phyloP scores from a whole-genome alignment of 495 filamentous ascomycete genomes.

The Daldinia childiae region DNA sequence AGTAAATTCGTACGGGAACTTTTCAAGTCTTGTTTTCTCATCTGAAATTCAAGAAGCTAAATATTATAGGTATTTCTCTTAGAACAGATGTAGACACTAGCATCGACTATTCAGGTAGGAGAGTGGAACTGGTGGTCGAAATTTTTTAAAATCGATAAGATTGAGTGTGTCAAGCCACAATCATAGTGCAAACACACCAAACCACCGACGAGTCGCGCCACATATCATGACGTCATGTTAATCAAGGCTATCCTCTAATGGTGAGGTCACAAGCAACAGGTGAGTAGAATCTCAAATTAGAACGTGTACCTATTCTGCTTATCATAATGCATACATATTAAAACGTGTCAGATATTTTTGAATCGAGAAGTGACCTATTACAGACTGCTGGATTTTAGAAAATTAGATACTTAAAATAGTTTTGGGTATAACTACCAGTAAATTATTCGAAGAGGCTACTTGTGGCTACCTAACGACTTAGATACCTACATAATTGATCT shows the following conservation, averaged over 20 bases:
- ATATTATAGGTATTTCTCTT: too few relatives aligned
- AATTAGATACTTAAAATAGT: neutral
- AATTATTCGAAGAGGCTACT: too few relatives aligned
- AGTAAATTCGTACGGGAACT: neutral
- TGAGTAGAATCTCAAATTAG: neutral
- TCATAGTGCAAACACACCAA: too few relatives aligned
- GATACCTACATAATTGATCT: too few relatives aligned
- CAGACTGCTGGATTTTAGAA: neutral
- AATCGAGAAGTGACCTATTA: neutral
- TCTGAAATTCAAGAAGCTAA: neutral
- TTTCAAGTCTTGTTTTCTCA: neutral
- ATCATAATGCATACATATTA: neutral
- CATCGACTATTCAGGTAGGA: too few relatives aligned
- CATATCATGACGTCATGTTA: conserved; percentile 34
- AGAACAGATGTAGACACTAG: too few relatives aligned
- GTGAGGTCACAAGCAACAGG: conserved; percentile 21
- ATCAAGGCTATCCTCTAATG: neutral
- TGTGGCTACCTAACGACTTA: too few relatives aligned
- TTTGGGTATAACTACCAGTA: too few relatives aligned
- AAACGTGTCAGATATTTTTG: neutral
- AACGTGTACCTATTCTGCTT: conserved; percentile 1
- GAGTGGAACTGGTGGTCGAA: neutral
- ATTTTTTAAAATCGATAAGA: conserved; percentile 14
- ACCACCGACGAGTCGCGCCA: conserved; percentile 26
- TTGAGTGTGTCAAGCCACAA: conserved; percentile 33